These are phyloP conservation scores for Paraconiothyrium sp. DNA, from an alignment of 2,329 filamentous ascomycete genomes.

Conservation along the genomic window DNA sequence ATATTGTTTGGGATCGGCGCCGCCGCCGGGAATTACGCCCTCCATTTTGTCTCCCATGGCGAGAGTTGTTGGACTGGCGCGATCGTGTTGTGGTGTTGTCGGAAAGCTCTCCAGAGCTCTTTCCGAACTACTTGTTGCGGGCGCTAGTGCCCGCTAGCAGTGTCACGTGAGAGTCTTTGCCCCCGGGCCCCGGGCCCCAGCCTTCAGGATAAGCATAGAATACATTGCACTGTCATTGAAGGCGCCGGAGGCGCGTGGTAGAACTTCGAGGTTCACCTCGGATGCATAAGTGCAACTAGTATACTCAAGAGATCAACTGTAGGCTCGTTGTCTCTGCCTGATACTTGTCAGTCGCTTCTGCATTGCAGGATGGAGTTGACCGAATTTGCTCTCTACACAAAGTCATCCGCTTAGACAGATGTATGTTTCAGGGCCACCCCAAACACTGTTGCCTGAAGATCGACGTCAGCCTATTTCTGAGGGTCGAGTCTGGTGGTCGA, in stretches of 20 bases:
- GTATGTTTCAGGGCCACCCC: too few relatives aligned
- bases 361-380: too few relatives aligned
- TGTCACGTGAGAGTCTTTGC: slow-evolving; percentile 1
- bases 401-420: not conserved
- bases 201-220: too few relatives aligned
- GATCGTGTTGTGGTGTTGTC: slow-evolving; percentile 6
- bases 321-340: too few relatives aligned
- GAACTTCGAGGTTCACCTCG: too few relatives aligned
- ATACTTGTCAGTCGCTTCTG: too few relatives aligned
- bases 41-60: slow-evolving; percentile 50
- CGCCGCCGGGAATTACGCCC: slow-evolving; percentile 37
- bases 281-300: too few relatives aligned
- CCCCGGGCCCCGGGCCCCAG: not conserved
- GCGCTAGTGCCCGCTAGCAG: slow-evolving; percentile 3
- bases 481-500: not conserved
- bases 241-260: too few relatives aligned
- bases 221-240: too few relatives aligned
- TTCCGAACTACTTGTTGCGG: slow-evolving; percentile 1
- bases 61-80: slow-evolving; percentile 14
- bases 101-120: slow-evolving; percentile 14
- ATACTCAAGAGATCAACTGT: too few relatives aligned
- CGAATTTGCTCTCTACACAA: not conserved
- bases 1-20: slow-evolving; percentile 44
- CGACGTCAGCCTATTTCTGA: too few relatives aligned
- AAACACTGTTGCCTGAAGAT: too few relatives aligned